Conservation (phyloP, 148 eudicot genomes). For the Drosera capensis region DNA sequence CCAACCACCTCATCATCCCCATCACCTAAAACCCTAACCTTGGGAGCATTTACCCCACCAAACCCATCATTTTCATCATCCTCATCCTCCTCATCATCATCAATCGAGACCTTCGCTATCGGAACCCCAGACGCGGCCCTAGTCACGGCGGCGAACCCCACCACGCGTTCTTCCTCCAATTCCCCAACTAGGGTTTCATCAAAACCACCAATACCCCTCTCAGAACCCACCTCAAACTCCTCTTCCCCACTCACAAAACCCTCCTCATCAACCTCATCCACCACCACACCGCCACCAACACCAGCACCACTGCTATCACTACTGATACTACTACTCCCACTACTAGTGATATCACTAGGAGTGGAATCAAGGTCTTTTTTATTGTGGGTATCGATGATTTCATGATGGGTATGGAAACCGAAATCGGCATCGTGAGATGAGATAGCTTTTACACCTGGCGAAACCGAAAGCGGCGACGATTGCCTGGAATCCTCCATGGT, state of each 20-base stretch:
- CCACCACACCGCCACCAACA: too few species aligned
- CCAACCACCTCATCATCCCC: slow-evolving; percentile 10
- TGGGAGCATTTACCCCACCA: too few species aligned
- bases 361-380: neutral
- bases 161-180: too few species aligned
- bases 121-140: slow-evolving; percentile 17
- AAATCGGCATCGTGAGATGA: slow-evolving; percentile 6
- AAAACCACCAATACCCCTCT: slow-evolving; percentile 3
- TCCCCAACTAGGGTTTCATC: too few species aligned
- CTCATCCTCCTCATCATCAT: slow-evolving; percentile 26
- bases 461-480: too few species aligned
- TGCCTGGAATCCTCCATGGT: too few species aligned
- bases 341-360: slow-evolving; percentile 1
- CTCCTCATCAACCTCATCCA: slow-evolving; percentile 18
- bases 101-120: slow-evolving; percentile 19
- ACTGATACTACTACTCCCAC: slow-evolving; percentile 7
- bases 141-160: slow-evolving; percentile 3
- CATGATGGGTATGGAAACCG: neutral
- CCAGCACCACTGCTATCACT: slow-evolving; percentile 9
- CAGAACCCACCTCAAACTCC: slow-evolving; percentile 17
- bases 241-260: slow-evolving; percentile 41
- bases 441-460: slow-evolving; percentile 13
- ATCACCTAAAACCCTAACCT: too few species aligned
- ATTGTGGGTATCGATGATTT: slow-evolving; percentile 1
- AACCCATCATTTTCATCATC: too few species aligned